phyloP scores from a whole-genome alignment of 1,139 yeast species.

The Geotrichum fermentans region DNA sequence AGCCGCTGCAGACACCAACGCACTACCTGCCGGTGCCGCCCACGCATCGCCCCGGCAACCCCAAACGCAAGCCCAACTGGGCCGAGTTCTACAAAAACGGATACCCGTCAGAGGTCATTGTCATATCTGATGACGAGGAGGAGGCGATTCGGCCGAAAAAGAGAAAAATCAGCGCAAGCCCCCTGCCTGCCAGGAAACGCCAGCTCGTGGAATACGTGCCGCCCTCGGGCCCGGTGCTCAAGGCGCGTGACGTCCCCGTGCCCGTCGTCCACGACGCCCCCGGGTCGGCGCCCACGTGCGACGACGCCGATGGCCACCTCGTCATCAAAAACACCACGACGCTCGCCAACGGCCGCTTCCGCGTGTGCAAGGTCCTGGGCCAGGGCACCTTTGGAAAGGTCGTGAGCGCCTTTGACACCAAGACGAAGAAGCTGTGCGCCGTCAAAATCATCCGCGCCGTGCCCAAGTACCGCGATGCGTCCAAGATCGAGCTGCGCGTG shows the following conservation, averaged over 20 bases:
- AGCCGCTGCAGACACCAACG: not conserved
- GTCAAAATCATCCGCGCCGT: conserved; percentile 70
- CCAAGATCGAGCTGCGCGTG: conserved; percentile 56
- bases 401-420: conserved; percentile 47
- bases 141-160: conserved; percentile 6
- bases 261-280: conserved; percentile 8
- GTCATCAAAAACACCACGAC: conserved; percentile 1
- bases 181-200: not conserved
- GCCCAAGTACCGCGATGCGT: conserved; percentile 45
- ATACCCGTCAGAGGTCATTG: conserved; percentile 36
- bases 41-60: conserved; percentile 4
- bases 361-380: conserved; percentile 51
- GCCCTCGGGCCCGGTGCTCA: conserved; percentile 4
- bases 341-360: conserved; percentile 44
- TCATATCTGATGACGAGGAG: conserved; percentile 34
- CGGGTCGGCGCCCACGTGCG: not conserved
- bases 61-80: conserved; percentile 29
- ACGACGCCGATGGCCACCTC: conserved; percentile 16
- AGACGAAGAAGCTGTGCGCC: conserved; percentile 65
- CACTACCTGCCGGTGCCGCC: not conserved
- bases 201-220: not conserved
- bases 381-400: conserved; percentile 99
- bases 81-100: conserved; percentile 35
- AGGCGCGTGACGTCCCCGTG: conserved; percentile 7
- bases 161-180: not conserved